Evolutionary conservation across 164 flowering plant genomes (phyloP).

Genomic region (Aristolochia fimbriata): DNA sequence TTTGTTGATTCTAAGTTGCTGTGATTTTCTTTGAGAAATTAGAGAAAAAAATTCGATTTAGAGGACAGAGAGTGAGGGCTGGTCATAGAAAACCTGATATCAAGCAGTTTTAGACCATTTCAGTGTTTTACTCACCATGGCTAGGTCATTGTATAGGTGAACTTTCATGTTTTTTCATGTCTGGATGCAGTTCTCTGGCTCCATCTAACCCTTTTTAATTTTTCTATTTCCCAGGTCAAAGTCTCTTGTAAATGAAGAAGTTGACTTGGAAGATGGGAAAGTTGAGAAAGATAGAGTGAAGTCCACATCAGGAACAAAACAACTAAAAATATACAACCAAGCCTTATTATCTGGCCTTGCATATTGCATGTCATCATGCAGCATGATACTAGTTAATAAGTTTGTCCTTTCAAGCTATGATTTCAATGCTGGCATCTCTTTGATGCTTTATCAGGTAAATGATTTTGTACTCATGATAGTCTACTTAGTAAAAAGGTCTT

Average conservation of each 20-base stretch:
- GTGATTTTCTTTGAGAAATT: background rate
- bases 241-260: conserved; percentile 27
- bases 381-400: conserved; percentile 98
- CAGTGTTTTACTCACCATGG: too few relatives aligned
- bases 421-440: conserved; percentile 92
- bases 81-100: too few relatives aligned
- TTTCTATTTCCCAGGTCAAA: conserved; percentile 27
- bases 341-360: conserved; percentile 87
- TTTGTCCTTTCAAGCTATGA: conserved; percentile 84
- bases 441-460: conserved; percentile 91
- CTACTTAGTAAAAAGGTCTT: too few relatives aligned
- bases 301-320: conserved; percentile 22
- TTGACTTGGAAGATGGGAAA: conserved; percentile 66
- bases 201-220: background rate
- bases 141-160: too few relatives aligned
- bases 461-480: too few relatives aligned
- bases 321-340: conserved; percentile 49
- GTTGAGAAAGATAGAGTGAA: conserved; percentile 48
- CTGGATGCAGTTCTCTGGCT: conserved; percentile 1
- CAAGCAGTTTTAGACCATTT: too few relatives aligned
- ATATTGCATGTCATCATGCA: conserved; percentile 91
- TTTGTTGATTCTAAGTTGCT: background rate
- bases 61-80: too few relatives aligned
- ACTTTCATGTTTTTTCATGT: background rate
- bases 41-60: background rate